Percentiles rank a stretch among this genome's conserved stretches.
Conservation (phyloP, 2,329 filamentous ascomycete genomes). For the Xylaria sp. region DNA sequence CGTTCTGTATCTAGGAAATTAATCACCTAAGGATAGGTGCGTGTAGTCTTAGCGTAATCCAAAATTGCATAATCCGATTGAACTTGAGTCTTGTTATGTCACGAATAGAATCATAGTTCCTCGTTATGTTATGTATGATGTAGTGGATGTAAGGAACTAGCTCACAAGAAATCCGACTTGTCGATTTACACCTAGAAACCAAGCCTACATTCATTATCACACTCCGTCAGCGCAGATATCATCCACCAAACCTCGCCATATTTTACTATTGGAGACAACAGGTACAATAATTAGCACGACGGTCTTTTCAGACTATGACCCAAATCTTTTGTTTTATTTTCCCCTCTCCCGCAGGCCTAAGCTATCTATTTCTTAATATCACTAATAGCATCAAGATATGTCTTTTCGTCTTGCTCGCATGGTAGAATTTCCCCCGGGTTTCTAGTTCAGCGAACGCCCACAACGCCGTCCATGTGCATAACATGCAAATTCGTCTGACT, state of each 20-base stretch:
- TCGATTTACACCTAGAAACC: background rate
- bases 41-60: background rate
- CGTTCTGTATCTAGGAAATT: background rate
- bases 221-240: no score
- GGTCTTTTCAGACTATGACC: background rate
- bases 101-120: background rate
- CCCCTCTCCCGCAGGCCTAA: background rate
- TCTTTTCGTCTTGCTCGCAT: background rate
- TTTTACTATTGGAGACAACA: background rate
- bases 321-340: background rate
- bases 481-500: conserved; percentile 6
- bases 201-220: no score
- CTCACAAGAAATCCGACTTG: background rate
- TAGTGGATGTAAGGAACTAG: background rate
- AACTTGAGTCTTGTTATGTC: background rate
- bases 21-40: background rate
- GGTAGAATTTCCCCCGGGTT: background rate
- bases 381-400: background rate
- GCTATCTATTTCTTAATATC: conserved; percentile 14
- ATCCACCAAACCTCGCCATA: background rate
- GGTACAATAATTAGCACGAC: background rate
- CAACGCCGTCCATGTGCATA: conserved; percentile 26
- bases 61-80: background rate
- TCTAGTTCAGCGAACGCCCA: conserved; percentile 24
- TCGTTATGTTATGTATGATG: background rate